phyloP scores from a whole-genome alignment of 495 filamentous ascomycete species.

The Trypethelium eluteriae region DNA sequence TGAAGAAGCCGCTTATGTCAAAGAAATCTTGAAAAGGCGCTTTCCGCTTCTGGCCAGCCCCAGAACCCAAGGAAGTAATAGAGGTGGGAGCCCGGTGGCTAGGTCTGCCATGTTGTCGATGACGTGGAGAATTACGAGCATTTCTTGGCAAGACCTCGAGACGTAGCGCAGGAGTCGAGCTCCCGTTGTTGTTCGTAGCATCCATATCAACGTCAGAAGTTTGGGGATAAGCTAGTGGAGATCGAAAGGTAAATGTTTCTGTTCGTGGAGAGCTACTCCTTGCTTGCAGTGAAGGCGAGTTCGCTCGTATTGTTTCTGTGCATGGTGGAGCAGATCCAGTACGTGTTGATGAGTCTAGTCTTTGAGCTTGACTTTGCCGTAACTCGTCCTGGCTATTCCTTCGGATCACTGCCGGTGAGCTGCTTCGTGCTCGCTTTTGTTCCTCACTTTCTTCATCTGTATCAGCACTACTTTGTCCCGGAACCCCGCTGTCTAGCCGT shows the following conservation, averaged over 20 bases:
- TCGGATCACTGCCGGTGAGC: slow-evolving; percentile 55
- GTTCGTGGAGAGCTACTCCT: neutral
- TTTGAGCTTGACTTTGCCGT: slow-evolving; percentile 28
- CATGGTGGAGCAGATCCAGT: slow-evolving; percentile 41
- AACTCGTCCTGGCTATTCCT: slow-evolving; percentile 41
- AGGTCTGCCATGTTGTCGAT: slow-evolving; percentile 38
- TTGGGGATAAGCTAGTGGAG: slow-evolving; percentile 53
- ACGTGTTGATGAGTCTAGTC: slow-evolving; percentile 38
- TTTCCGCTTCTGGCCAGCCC: slow-evolving; percentile 70
- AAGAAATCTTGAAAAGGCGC: slow-evolving; percentile 73
- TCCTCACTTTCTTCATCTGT: slow-evolving; percentile 69
- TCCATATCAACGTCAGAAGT: slow-evolving; percentile 53
- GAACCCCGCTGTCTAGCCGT: slow-evolving; percentile 55
- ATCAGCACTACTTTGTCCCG: slow-evolving; percentile 43
- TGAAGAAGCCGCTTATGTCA: slow-evolving; percentile 60
- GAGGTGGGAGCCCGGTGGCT: slow-evolving; percentile 40
- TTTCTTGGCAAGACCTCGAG: slow-evolving; percentile 48
- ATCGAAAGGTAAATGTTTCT: slow-evolving; percentile 61
- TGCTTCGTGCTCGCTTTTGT: slow-evolving; percentile 47
- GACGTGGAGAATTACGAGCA: slow-evolving; percentile 46
- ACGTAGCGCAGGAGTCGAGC: slow-evolving; percentile 29
- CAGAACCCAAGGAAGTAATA: slow-evolving; percentile 43
- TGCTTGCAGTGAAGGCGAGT: neutral
- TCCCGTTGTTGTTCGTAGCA: slow-evolving; percentile 9
- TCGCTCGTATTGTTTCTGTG: neutral